Conservation (phyloP, 2,329 filamentous ascomycete species). For the Trichothecium roseum region DNA sequence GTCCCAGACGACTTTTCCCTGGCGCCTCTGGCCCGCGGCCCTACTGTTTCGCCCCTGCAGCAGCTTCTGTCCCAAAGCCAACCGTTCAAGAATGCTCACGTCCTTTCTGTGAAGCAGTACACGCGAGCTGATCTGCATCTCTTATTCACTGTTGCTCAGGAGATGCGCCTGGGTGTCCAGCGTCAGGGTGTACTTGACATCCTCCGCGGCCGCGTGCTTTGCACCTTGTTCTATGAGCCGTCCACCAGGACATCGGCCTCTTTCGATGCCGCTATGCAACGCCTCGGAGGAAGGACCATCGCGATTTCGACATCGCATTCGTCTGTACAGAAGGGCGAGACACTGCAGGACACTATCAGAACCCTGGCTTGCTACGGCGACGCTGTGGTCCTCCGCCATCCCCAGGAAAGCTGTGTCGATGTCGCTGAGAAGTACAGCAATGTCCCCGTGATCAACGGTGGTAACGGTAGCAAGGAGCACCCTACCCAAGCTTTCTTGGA, state of each 20-base stretch:
- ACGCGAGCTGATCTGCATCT: conserved; percentile 78
- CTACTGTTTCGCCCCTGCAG: conserved; percentile 51
- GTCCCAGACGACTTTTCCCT: conserved; percentile 35
- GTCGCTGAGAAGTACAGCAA: conserved; percentile 78
- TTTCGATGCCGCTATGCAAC: conserved; percentile 97
- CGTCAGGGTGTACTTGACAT: conserved; percentile 82
- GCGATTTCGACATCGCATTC: conserved; percentile 74
- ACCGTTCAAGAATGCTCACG: conserved; percentile 79
- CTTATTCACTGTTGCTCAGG: conserved; percentile 91
- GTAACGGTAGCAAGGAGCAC: conserved; percentile 92
- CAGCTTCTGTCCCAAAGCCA: conserved; percentile 66
- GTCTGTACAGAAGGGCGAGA: conserved; percentile 89
- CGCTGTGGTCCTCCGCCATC: conserved; percentile 91
- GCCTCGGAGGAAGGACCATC: conserved; percentile 80
- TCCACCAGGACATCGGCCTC: conserved; percentile 92
- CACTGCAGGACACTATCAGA: conserved; percentile 83
- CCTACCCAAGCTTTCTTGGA: conserved; percentile 96
- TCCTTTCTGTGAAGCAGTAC: conserved; percentile 89
- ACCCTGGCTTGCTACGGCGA: conserved; percentile 92
- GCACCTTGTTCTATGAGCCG: conserved; percentile 94
- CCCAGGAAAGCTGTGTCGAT: conserved; percentile 68
- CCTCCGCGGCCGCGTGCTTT: conserved; percentile 75
- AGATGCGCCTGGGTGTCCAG: conserved; percentile 94
- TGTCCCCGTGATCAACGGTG: conserved; percentile 92
- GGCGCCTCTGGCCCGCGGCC: conserved; percentile 36